Base-by-base conservation (phyloP, 2,329 filamentous ascomycete species). In the Phialophora verrucosa region DNA sequence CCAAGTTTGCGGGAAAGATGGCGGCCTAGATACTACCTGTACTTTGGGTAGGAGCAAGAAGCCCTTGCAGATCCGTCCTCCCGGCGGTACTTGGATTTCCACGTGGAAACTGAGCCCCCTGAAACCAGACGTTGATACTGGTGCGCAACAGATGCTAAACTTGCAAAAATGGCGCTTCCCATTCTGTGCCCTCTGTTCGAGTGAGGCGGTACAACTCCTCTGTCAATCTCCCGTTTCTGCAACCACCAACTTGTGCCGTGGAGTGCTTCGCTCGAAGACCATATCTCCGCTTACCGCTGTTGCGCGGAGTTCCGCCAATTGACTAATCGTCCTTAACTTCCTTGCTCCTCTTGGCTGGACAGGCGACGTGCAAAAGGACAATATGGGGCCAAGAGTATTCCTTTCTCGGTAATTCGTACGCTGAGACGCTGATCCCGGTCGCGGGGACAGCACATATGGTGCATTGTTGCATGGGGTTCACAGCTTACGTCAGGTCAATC, bases 61-160 rank as follows among this genome's bases (percentile, higher is more conserved):
- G 57, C 25, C 38, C 57, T 59, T 53, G n/a, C 57, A 20, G 27
- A 51, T 27, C 47, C 59, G 59, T 61, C n/a, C 47, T 53, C 44
- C 47, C 58, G 44, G 31, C 49, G 17, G 47, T 51, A 54, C 47
- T 31, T 42, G 29, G 35, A 61, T 54, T 2, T 20, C 59, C 59
- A 61, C 59, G 59, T 53, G 59, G 47, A 50, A 53, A 42, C 17
- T 23, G 17, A 25, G 3, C 29, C 17, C 17, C 17, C 12, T 29
- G 29, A 20, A 42, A 17, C 59, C 35, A 29, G 31, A 31, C 53
- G 12, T 53, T 17, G 29, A 29, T n/a, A 53, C 31, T 25, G 38
- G 31, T 32, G 11, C 23, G 23, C 49, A n/a, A 31, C n/a, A 3
- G 27, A 27, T 25, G 29, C 20, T 11, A 10, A 38, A 61, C 17